Evolutionary conservation across 148 eudicot genomes (phyloP).

Genomic region (Bassia scoparia): DNA sequence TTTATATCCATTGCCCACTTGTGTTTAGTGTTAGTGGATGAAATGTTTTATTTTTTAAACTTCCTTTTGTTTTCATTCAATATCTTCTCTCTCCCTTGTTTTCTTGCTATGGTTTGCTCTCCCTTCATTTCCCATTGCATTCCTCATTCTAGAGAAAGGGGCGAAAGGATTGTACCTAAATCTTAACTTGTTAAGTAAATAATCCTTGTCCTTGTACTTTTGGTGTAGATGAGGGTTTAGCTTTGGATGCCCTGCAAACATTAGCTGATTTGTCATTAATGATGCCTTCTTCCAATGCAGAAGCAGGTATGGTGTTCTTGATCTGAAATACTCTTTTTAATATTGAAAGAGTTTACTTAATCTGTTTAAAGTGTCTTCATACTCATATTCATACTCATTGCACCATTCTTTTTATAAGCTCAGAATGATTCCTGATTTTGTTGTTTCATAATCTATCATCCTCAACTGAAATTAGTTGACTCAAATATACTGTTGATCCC

Average conservation of each 20-base stretch:
- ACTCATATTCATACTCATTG: neutral
- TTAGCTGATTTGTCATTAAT: constrained; percentile 88
- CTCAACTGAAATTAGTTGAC: neutral
- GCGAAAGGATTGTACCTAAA: neutral
- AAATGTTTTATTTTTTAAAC: neutral
- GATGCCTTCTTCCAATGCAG: constrained; percentile 66
- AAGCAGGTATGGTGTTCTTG: constrained; percentile 46
- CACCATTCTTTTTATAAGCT: neutral
- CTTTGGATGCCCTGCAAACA: constrained; percentile 87
- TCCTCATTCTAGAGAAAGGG: neutral
- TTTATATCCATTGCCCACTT: neutral
- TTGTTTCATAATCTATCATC: neutral
- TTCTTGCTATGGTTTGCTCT: neutral
- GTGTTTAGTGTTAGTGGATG: neutral
- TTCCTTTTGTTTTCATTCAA: neutral
- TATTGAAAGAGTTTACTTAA: neutral
- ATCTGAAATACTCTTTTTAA: neutral
- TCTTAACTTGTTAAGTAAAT: no score
- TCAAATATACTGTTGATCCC: neutral
- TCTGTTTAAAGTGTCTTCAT: neutral
- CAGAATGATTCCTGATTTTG: neutral
- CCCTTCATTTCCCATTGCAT: neutral
- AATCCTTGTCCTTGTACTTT: constrained; percentile 1
- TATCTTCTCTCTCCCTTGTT: neutral
- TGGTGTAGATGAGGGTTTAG: constrained; percentile 69